Conservation (phyloP, 352 stramenopile species). For the Hyaloperonospora arabidopsidis region DNA sequence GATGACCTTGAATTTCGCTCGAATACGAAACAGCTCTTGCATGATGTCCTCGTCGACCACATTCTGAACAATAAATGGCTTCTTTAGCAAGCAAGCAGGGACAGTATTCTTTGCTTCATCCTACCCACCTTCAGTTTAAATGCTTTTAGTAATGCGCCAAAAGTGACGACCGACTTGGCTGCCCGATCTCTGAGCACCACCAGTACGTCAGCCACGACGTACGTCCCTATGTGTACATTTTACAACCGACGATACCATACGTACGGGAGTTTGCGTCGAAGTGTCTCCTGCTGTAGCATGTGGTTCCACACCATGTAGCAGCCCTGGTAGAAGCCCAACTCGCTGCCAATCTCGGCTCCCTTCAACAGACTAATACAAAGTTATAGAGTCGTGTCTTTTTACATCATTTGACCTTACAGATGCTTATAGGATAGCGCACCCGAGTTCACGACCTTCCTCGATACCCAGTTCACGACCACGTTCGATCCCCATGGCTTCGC, state of each 20-base stretch:
- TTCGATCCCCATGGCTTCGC: slow-evolving; percentile 51
- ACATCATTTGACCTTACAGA: not conserved
- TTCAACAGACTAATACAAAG: slow-evolving; percentile 50
- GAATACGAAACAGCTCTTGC: slow-evolving; percentile 57
- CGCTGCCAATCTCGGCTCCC: slow-evolving; percentile 72
- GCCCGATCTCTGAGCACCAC: slow-evolving; percentile 33
- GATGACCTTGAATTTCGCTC: slow-evolving; percentile 81
- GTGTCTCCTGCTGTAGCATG: slow-evolving; percentile 39
- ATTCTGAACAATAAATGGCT: slow-evolving; percentile 37
- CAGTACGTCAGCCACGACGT: slow-evolving; percentile 2
- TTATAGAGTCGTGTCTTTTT: slow-evolving; percentile 2
- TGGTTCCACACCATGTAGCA: slow-evolving; percentile 62
- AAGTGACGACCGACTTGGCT: slow-evolving; percentile 50
- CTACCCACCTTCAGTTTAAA: slow-evolving; percentile 60
- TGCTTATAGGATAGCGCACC: slow-evolving; percentile 25
- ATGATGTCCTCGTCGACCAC: slow-evolving; percentile 73
- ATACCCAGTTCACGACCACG: slow-evolving; percentile 51
- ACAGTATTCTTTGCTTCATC: not conserved
- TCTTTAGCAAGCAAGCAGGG: slow-evolving; percentile 2
- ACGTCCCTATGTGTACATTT: too few relatives aligned
- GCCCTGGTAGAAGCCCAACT: slow-evolving; percentile 76
- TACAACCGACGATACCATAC: slow-evolving; percentile 1
- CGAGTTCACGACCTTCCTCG: slow-evolving; percentile 66
- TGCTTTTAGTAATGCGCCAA: slow-evolving; percentile 40
- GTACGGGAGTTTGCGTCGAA: slow-evolving; percentile 40